phyloP scores from a whole-genome alignment of 306 rosid genomes.

The Trifolium dubium region DNA sequence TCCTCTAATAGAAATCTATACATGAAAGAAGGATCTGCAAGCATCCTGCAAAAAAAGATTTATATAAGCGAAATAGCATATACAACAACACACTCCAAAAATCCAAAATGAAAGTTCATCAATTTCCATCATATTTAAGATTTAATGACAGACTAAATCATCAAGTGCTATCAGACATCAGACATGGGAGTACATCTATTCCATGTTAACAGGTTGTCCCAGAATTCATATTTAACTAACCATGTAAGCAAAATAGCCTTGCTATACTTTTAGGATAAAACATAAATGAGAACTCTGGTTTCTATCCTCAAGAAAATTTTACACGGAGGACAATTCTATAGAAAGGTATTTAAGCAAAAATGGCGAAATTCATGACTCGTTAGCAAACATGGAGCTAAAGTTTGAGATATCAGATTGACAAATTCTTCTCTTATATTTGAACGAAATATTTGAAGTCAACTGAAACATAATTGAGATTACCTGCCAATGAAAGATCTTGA shows the following conservation, averaged over 20 bases:
- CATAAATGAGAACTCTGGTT: slow-evolving; percentile 6
- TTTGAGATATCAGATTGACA: slow-evolving; percentile 10
- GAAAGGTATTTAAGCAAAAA: slow-evolving; percentile 12
- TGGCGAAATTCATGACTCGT: slow-evolving; percentile 5
- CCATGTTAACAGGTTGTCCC: slow-evolving; percentile 20
- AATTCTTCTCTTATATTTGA: slow-evolving; percentile 1
- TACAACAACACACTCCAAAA: not conserved
- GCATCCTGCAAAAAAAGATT: slow-evolving; percentile 65
- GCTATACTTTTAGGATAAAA: slow-evolving; percentile 19
- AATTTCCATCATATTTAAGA: slow-evolving; percentile 15
- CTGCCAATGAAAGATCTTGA: slow-evolving; percentile 98
- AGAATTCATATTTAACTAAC: slow-evolving; percentile 9
- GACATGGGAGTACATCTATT: slow-evolving; percentile 20
- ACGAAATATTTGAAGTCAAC: slow-evolving; percentile 22
- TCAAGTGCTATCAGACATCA: slow-evolving; percentile 13
- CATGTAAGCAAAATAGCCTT: slow-evolving; percentile 21
- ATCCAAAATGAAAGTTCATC: slow-evolving; percentile 21
- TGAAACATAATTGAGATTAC: slow-evolving; percentile 50
- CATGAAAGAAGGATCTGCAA: slow-evolving; percentile 95
- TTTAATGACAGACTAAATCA: slow-evolving; percentile 21
- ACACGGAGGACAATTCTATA: slow-evolving; percentile 4
- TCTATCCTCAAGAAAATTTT: not conserved
- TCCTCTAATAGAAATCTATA: slow-evolving; percentile 84
- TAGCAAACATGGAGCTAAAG: slow-evolving; percentile 4
- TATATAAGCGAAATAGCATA: slow-evolving; percentile 18